A percentile compares a stretch with the other conserved stretches of the same genome.
Evolutionary conservation across 495 filamentous ascomycete species (phyloP).

Genomic region (Hyaloscypha hepaticicola): DNA sequence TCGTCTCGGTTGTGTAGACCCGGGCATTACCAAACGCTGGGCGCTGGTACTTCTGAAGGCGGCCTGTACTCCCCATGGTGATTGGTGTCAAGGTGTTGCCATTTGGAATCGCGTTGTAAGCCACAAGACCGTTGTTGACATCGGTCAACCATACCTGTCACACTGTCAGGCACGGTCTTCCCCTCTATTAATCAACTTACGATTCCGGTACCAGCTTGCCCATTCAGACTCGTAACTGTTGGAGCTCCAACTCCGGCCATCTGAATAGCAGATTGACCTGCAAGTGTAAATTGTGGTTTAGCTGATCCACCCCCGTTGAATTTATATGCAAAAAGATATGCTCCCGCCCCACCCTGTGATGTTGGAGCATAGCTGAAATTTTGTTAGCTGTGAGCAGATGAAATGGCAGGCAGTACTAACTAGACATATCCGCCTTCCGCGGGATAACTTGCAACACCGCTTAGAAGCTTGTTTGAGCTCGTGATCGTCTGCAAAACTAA

Average conservation of each 20-base stretch:
- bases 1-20: conserved; percentile 34
- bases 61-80: conserved; percentile 33
- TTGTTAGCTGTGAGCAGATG: background rate
- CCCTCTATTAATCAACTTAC: conserved; percentile 19
- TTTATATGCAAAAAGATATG: conserved; percentile 38
- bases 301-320: conserved; percentile 35
- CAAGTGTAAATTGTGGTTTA: conserved; percentile 30
- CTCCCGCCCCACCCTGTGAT: conserved; percentile 6
- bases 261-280: conserved; percentile 30
- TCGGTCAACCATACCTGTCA: conserved; percentile 43
- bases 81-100: conserved; percentile 36
- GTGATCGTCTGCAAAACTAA: conserved; percentile 43
- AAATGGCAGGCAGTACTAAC: conserved; percentile 28
- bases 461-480: conserved; percentile 40
- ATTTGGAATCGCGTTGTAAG: conserved; percentile 37
- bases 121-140: conserved; percentile 40
- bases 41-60: conserved; percentile 42
- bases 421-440: conserved; percentile 49
- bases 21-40: conserved; percentile 42
- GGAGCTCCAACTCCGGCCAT: conserved; percentile 40
- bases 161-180: conserved; percentile 29
- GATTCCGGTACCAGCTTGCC: conserved; percentile 36
- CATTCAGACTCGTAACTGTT: conserved; percentile 40
- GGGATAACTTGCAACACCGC: conserved; percentile 45
- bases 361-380: conserved; percentile 24